Evolutionary conservation across 177 flowering plant species (phyloP).

Genomic region (Vitis hybrid): DNA sequence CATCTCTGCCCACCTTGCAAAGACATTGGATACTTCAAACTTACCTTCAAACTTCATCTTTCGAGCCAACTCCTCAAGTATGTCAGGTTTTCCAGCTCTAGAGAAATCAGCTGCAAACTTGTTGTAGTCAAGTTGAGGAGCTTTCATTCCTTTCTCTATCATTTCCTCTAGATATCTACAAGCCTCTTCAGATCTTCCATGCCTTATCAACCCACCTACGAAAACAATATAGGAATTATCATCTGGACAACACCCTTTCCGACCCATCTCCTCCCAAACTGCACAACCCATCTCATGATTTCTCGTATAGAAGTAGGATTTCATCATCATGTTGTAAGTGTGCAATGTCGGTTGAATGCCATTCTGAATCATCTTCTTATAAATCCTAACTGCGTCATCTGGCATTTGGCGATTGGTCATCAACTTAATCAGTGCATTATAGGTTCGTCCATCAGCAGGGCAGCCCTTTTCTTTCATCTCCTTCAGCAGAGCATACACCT

Average conservation of each 20-base stretch:
- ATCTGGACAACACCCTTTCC: conserved; percentile 77
- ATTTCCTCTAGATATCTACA: conserved; percentile 81
- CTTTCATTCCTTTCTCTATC: conserved; percentile 89
- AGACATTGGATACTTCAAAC: conserved; percentile 55
- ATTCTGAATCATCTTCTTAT: conserved; percentile 67
- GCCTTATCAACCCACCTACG: conserved; percentile 73
- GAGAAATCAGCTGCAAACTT: conserved; percentile 75
- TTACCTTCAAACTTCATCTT: conserved; percentile 76
- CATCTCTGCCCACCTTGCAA: conserved; percentile 65
- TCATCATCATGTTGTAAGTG: conserved; percentile 76
- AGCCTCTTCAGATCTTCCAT: conserved; percentile 68
- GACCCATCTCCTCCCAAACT: conserved; percentile 86
- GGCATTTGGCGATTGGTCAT: conserved; percentile 64
- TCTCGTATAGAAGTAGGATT: conserved; percentile 52
- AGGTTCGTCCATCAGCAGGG: conserved; percentile 68
- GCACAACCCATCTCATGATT: conserved; percentile 63
- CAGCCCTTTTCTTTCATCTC: conserved; percentile 83
- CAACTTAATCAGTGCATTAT: conserved; percentile 79
- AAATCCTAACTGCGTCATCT: conserved; percentile 66
- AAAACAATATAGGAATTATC: conserved; percentile 80
- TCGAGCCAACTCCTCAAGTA: conserved; percentile 63
- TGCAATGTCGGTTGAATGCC: conserved; percentile 69
- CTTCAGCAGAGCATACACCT: conserved; percentile 55
- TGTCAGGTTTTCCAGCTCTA: conserved; percentile 61
- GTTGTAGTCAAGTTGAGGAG: conserved; percentile 75